These are phyloP conservation scores for Leccinum disarticulatum DNA, from an alignment of 768 basidiomycete species.

Conservation along the genomic window DNA sequence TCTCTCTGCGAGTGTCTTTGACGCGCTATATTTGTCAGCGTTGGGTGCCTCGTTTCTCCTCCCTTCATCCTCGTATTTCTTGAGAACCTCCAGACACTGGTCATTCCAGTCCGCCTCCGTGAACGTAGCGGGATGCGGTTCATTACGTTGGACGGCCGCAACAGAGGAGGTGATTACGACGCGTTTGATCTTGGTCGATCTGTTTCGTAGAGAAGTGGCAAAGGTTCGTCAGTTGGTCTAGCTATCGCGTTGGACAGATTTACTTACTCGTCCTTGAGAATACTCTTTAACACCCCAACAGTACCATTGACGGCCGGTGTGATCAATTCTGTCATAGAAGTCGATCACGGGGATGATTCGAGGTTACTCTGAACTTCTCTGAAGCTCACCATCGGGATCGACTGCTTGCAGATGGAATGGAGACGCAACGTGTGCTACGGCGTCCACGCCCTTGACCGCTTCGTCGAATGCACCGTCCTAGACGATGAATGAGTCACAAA, in stretches of 20 bases:
- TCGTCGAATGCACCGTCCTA: conserved; percentile 75
- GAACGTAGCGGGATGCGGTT: conserved; percentile 32
- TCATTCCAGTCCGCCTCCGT: conserved; percentile 46
- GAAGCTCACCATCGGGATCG: conserved; percentile 40
- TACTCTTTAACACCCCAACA: conserved; percentile 56
- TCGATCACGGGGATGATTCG: background rate
- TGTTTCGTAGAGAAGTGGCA: conserved; percentile 1
- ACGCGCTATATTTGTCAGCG: conserved; percentile 51
- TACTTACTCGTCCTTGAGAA: conserved; percentile 50
- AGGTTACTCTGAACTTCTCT: background rate
- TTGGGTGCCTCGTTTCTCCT: conserved; percentile 35
- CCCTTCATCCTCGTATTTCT: conserved; percentile 49
- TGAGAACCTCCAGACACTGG: conserved; percentile 37
- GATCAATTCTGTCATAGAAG: conserved; percentile 50
- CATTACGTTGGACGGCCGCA: conserved; percentile 43
- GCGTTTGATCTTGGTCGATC: conserved; percentile 53
- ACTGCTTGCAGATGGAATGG: conserved; percentile 50
- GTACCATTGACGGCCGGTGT: conserved; percentile 75
- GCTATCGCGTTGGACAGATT: background rate
- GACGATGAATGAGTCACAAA: background rate
- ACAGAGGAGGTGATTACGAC: conserved; percentile 68
- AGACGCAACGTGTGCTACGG: conserved; percentile 67
- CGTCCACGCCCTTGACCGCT: conserved; percentile 74
- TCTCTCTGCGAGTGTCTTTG: conserved; percentile 66
- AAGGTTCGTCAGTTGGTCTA: background rate